phyloP scores from a whole-genome alignment of 2,329 filamentous ascomycete species.

The Fusarium sulawesiense region DNA sequence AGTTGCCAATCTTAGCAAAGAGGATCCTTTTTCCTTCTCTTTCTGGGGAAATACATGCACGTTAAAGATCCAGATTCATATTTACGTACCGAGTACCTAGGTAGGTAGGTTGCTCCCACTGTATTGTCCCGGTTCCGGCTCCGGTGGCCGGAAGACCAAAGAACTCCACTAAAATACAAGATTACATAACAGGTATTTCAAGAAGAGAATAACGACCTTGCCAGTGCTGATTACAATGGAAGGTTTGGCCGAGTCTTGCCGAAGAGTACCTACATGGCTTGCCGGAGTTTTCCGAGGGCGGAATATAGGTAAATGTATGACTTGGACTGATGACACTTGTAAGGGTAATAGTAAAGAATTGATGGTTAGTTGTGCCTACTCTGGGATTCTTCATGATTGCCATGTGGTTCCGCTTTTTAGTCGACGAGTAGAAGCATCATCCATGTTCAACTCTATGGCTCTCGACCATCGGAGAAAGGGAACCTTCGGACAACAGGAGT shows the following conservation, averaged over 20 bases:
- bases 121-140: constrained; percentile 26
- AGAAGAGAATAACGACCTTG: neutral
- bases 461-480: neutral
- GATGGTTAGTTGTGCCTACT: neutral
- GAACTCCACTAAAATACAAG: constrained; percentile 12
- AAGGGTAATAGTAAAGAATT: neutral
- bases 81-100: neutral
- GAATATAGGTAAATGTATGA: neutral
- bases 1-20: neutral
- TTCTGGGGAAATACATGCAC: constrained; percentile 37
- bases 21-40: constrained; percentile 29
- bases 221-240: neutral
- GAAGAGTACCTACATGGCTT: constrained; percentile 6
- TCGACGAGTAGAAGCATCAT: too few relatives aligned
- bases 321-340: neutral
- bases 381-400: neutral
- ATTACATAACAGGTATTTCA: neutral
- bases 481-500: neutral
- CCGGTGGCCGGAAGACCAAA: constrained; percentile 26
- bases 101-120: neutral
- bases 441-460: too few relatives aligned
- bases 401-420: neutral
- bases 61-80: constrained; percentile 5
- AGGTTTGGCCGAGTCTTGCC: constrained; percentile 21
- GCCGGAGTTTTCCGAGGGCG: constrained; percentile 13